Percentiles rank a stretch among this genome's conserved stretches.
These are phyloP conservation scores for Tuber microsphaerosporum DNA, from an alignment of 495 filamentous ascomycete species.

Conservation along the genomic window DNA sequence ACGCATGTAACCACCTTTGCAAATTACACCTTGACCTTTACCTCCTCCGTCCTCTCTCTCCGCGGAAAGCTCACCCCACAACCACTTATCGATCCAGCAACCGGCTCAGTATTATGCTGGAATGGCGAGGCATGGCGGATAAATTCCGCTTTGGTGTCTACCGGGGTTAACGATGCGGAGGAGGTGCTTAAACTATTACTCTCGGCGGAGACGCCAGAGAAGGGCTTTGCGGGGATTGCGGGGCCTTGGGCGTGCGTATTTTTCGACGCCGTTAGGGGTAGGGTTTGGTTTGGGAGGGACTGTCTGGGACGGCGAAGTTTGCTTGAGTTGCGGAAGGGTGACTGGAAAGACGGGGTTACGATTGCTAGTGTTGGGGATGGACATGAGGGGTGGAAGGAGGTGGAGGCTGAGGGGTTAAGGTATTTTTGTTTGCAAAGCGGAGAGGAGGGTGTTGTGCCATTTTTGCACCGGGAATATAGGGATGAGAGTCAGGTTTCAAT, in stretches of 20 bases:
- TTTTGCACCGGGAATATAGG: constrained; percentile 21
- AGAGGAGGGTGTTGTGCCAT: constrained; percentile 20
- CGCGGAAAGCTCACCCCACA: constrained; percentile 69
- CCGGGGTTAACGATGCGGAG: constrained; percentile 70
- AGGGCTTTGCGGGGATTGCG: constrained; percentile 49
- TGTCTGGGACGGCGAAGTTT: constrained; percentile 80
- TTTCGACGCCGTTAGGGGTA: constrained; percentile 56
- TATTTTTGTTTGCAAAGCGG: constrained; percentile 50
- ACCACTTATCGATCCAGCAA: constrained; percentile 57
- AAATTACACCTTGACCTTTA: constrained; percentile 51
- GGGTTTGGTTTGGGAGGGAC: constrained; percentile 75
- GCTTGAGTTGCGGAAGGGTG: constrained; percentile 48
- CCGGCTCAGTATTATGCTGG: constrained; percentile 82
- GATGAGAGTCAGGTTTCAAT: constrained; percentile 36
- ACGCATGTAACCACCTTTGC: constrained; percentile 16
- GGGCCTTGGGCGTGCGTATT: constrained; percentile 92
- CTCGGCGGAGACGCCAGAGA: constrained; percentile 39
- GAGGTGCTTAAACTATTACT: constrained; percentile 60
- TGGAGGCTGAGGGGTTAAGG: constrained; percentile 74
- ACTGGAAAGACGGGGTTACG: constrained; percentile 46
- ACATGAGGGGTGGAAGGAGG: constrained; percentile 60
- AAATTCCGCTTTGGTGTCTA: constrained; percentile 42
- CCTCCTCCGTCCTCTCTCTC: constrained; percentile 79
- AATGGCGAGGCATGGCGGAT: constrained; percentile 97
- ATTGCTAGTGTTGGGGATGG: constrained; percentile 66